Conservation (phyloP, 1,139 yeast species). For the Hansenula anomala region DNA sequence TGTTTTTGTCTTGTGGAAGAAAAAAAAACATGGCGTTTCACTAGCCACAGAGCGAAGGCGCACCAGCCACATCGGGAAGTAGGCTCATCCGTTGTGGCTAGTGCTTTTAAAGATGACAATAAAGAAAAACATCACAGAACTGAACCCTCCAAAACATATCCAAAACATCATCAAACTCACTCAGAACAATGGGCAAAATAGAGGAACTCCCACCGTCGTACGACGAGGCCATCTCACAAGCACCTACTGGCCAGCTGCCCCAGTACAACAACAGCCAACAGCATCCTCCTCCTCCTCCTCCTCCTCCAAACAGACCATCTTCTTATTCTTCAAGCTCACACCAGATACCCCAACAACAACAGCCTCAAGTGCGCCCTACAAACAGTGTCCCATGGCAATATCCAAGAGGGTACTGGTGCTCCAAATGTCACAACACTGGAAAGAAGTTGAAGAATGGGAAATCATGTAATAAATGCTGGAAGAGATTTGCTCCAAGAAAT, state of each 20-base stretch:
- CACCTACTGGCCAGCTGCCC: neutral
- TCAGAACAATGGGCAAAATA: neutral
- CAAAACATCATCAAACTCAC: too few species aligned
- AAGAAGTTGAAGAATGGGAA: conserved; percentile 58
- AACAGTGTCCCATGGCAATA: conserved; percentile 52
- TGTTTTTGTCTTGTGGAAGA: too few species aligned
- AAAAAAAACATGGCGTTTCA: too few species aligned
- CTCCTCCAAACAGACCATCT: too few species aligned
- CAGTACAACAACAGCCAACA: conserved; percentile 1
- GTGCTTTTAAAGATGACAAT: neutral
- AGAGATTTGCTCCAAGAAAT: conserved; percentile 35
- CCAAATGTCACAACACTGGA: conserved; percentile 76
- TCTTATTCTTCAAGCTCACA: too few species aligned
- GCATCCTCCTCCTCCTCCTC: conserved; percentile 12
- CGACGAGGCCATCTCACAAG: neutral
- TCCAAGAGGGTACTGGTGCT: conserved; percentile 58
- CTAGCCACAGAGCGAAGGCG: too few species aligned
- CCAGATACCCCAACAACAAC: conserved; percentile 11
- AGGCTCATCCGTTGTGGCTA: neutral
- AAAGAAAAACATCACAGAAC: too few species aligned
- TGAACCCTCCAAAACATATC: too few species aligned
- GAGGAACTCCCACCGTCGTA: conserved; percentile 1
- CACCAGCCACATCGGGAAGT: neutral
- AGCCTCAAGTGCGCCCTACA: neutral
- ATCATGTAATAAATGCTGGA: conserved; percentile 73